Evolutionary conservation across 148 eudicot species (phyloP).

Genomic region (Bassia scoparia): DNA sequence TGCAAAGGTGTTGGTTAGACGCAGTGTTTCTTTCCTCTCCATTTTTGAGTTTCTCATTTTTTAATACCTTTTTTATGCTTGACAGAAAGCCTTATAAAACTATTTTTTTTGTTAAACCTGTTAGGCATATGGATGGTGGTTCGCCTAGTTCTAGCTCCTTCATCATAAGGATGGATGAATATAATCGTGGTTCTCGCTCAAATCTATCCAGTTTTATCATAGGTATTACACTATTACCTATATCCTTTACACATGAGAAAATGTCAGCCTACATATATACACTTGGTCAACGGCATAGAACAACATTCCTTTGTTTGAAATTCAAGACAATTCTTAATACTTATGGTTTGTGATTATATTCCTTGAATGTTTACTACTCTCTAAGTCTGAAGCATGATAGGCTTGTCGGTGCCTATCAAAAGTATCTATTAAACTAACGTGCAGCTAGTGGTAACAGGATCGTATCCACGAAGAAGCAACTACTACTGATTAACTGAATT

Average conservation of each 20-base stretch:
- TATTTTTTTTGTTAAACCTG: constrained; percentile 9
- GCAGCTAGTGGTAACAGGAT: too few species aligned
- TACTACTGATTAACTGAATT: too few species aligned
- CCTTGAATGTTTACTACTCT: too few species aligned
- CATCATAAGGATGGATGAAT: constrained; percentile 93
- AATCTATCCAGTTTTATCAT: constrained; percentile 28
- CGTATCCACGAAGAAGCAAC: too few species aligned
- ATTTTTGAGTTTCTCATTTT: not conserved
- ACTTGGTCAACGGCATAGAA: not conserved
- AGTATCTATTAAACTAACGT: too few species aligned
- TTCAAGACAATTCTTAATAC: not conserved
- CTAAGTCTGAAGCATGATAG: too few species aligned
- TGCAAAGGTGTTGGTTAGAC: constrained; percentile 63
- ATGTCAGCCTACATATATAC: constrained; percentile 15
- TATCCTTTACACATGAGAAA: not conserved
- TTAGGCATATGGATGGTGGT: constrained; percentile 95
- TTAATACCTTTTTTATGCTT: not conserved
- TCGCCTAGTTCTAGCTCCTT: constrained; percentile 74
- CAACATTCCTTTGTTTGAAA: not conserved
- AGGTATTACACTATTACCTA: not conserved
- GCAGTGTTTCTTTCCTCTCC: too few species aligned
- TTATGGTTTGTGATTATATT: too few species aligned
- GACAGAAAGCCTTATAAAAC: constrained; percentile 7
- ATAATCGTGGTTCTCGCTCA: constrained; percentile 59
- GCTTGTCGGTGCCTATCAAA: too few species aligned